Evolutionary conservation across 2,329 filamentous ascomycete species (phyloP), one percentile per base, ranked within the genome.

Genomic region (Diaporthe vexans): DNA sequence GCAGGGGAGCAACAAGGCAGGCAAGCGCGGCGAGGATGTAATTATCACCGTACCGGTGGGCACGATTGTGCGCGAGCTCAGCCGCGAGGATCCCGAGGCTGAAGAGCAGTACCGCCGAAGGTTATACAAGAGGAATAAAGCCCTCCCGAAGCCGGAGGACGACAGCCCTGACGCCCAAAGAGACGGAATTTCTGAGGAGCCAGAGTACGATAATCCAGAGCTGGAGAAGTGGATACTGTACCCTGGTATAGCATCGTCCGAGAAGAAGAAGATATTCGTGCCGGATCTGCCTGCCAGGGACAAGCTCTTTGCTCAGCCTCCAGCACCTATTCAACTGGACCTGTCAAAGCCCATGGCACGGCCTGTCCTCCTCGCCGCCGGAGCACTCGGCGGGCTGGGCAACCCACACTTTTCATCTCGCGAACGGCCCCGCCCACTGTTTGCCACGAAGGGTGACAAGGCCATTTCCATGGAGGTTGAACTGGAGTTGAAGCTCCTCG

Each of bases 321-420:
- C 90, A 13, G 89, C 89, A 0, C 95, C 95, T 1, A 90, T 98
- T 70, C 85, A 90, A 74, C 87, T 95, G 17, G 94, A 95, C 81
- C 86, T 95, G 17, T 92, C 91, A 65, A 88, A 91, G 65, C 94
- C 94, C 0, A 97, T 97, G 84, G 91, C 94, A 7, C 90, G 91
- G 61, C 97, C 97, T 0, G 92, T 98, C 77, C 87, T 99, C 33
- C 90, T 99, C 15, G 94, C 95, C 1, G 93, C 94, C 0, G 97
- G 97, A 10, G 95, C 95, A 7, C 90, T 97, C 75, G 97, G 97
- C 11, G 97, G 97, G 0, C 84, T 98, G 10, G 97, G 97, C 15
- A 99, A 99, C 80, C 94, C 97, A 7, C 95, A 98, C 82, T 99
- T 98, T 80, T 91, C 94, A 43, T 94, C 94, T 6, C 92, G 92